A percentile compares a stretch with the other conserved stretches of the same genome.
Evolutionary conservation across 129 eudicot species (phyloP).

Genomic region (Flaveria linearis): DNA sequence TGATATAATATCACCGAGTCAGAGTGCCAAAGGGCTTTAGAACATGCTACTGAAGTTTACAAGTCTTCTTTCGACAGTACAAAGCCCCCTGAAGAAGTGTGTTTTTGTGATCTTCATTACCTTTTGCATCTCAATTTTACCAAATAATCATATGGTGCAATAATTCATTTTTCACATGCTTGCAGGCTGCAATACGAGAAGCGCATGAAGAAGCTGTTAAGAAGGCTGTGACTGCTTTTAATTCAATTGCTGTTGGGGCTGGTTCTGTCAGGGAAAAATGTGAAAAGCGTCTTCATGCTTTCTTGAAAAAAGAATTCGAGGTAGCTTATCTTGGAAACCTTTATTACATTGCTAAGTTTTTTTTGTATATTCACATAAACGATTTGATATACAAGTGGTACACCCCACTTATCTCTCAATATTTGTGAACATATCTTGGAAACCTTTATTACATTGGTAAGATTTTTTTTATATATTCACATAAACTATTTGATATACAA

Average conservation of each 20-base stretch:
- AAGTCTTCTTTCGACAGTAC: conserved; percentile 82
- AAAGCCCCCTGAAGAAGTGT: conserved; percentile 93
- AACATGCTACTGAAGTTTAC: conserved; percentile 79
- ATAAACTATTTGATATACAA: conserved; percentile 10
- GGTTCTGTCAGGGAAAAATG: conserved; percentile 79
- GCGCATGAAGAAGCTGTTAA: conserved; percentile 94
- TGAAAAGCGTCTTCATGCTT: conserved; percentile 78
- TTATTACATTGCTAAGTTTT: not conserved
- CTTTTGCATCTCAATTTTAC: conserved; percentile 25
- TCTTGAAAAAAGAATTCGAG: conserved; percentile 82
- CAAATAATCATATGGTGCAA: not conserved
- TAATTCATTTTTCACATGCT: conserved; percentile 22
- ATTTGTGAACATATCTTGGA: not conserved
- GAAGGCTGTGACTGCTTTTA: conserved; percentile 70
- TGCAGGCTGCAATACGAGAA: conserved; percentile 83
- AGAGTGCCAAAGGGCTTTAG: conserved; percentile 93
- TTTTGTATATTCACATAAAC: conserved; percentile 13
- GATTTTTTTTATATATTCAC: not conserved
- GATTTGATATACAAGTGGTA: not conserved
- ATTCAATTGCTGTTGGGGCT: conserved; percentile 80
- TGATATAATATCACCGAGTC: too few species aligned
- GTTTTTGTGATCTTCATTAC: conserved; percentile 12
- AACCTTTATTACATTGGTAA: too few species aligned
- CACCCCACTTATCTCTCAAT: not conserved
- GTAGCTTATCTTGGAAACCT: conserved; percentile 34